These are phyloP conservation scores for Brassica cretica DNA, from an alignment of 345 rosid species.

Conservation along the genomic window DNA sequence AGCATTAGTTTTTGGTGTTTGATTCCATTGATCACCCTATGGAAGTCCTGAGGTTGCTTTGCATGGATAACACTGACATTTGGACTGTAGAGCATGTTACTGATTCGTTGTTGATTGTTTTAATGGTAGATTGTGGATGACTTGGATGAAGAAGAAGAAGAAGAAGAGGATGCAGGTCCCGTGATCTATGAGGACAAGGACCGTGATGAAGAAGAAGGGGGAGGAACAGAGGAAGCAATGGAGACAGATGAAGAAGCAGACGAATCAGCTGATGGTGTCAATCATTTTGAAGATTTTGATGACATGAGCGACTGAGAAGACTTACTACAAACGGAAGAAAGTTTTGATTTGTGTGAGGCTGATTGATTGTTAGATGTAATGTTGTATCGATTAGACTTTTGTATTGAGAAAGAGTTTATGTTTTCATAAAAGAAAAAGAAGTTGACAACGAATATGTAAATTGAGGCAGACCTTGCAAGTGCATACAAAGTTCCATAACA, in stretches of 20 bases:
- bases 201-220: slow-evolving; percentile 67
- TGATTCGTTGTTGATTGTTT: slow-evolving; percentile 17
- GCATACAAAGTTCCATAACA: slow-evolving; percentile 1
- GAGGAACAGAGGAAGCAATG: slow-evolving; percentile 40
- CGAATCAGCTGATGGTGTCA: slow-evolving; percentile 39
- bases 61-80: not conserved
- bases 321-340: not conserved
- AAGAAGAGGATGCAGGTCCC: slow-evolving; percentile 54
- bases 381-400: slow-evolving; percentile 11
- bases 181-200: slow-evolving; percentile 71
- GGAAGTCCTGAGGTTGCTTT: slow-evolving; percentile 6
- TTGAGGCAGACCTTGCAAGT: slow-evolving; percentile 50
- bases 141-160: slow-evolving; percentile 49
- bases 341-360: slow-evolving; percentile 22
- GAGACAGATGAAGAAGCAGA: slow-evolving; percentile 41
- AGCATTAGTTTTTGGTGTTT: not conserved
- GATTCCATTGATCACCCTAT: not conserved
- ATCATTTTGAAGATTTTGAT: slow-evolving; percentile 53
- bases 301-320: slow-evolving; percentile 56
- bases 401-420: not conserved
- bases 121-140: slow-evolving; percentile 45
- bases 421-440: not conserved
- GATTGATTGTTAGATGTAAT: slow-evolving; percentile 23
- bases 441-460: not conserved
- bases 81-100: not conserved